A percentile compares a stretch with the other conserved stretches of the same genome.
Conservation (phyloP, 2,329 filamentous ascomycete genomes). For the Elsinoe batatas region DNA sequence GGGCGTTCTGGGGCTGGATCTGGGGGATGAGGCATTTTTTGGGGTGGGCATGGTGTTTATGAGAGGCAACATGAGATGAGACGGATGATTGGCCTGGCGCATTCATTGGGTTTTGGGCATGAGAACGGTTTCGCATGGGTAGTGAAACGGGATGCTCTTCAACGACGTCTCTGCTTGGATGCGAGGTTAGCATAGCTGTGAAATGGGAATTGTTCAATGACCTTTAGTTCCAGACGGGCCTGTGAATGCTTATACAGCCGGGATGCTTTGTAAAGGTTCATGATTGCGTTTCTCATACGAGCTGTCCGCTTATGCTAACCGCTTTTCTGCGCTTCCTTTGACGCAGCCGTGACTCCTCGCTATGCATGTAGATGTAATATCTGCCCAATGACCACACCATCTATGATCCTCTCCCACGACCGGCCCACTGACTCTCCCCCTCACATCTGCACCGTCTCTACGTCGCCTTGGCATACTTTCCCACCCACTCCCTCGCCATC, state of each 20-base stretch:
- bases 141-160: not conserved
- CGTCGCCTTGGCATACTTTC: conserved; percentile 50
- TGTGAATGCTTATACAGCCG: too few relatives aligned
- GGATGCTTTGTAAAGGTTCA: not conserved
- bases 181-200: not conserved
- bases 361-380: not conserved
- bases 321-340: not conserved
- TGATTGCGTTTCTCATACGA: not conserved
- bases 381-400: not conserved
- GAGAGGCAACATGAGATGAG: not conserved
- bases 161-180: not conserved
- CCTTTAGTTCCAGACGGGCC: too few relatives aligned
- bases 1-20: too few relatives aligned
- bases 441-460: not conserved
- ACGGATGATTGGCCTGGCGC: not conserved
- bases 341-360: conserved; percentile 3
- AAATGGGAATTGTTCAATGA: not conserved
- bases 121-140: not conserved
- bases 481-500: conserved; percentile 63
- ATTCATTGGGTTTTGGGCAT: not conserved
- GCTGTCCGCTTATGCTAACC: not conserved
- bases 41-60: not conserved
- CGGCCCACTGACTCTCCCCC: not conserved
- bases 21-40: not conserved
- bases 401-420: not conserved